These are phyloP conservation scores for Zygnema cylindricum DNA, from an alignment of 139 green algal species.

Conservation along the genomic window DNA sequence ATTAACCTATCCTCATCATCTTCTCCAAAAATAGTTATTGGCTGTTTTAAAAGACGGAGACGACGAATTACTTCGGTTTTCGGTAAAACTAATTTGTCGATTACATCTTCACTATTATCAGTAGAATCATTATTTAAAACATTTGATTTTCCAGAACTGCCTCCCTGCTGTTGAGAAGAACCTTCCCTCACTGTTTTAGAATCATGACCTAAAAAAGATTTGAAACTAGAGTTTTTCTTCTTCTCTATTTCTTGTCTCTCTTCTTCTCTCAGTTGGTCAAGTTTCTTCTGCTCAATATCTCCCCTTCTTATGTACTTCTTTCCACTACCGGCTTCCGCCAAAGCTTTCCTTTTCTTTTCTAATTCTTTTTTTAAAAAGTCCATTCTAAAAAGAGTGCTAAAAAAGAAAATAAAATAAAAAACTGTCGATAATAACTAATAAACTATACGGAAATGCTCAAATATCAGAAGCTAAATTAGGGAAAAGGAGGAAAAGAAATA, in stretches of 20 bases:
- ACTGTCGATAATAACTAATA: background rate
- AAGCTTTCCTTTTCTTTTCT: conserved; percentile 46
- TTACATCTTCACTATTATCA: conserved; percentile 4
- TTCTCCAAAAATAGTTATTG: conserved; percentile 93
- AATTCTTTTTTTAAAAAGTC: conserved; percentile 51
- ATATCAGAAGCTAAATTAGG: background rate
- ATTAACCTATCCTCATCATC: conserved; percentile 43
- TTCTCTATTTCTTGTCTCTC: conserved; percentile 33
- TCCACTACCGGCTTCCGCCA: conserved; percentile 26
- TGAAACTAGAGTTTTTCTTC: conserved; percentile 3
- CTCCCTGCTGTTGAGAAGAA: background rate
- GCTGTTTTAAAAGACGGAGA: conserved; percentile 83
- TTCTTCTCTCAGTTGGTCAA: conserved; percentile 49
- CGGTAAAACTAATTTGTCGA: conserved; percentile 62
- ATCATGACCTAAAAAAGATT: background rate
- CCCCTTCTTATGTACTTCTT: conserved; percentile 41
- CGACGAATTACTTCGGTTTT: conserved; percentile 82
- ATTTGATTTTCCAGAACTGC: background rate
- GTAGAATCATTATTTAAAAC: background rate
- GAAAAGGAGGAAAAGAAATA: background rate
- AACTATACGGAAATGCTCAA: background rate
- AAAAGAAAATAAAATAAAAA: background rate
- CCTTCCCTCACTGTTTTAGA: background rate
- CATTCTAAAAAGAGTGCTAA: conserved; percentile 51
- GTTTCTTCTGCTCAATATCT: conserved; percentile 43